Percentiles rank a stretch among this genome's conserved stretches.
These are phyloP conservation scores for Microbotryum silenes-acaulis DNA, from an alignment of 1,284 basidiomycete species.

Conservation along the genomic window DNA sequence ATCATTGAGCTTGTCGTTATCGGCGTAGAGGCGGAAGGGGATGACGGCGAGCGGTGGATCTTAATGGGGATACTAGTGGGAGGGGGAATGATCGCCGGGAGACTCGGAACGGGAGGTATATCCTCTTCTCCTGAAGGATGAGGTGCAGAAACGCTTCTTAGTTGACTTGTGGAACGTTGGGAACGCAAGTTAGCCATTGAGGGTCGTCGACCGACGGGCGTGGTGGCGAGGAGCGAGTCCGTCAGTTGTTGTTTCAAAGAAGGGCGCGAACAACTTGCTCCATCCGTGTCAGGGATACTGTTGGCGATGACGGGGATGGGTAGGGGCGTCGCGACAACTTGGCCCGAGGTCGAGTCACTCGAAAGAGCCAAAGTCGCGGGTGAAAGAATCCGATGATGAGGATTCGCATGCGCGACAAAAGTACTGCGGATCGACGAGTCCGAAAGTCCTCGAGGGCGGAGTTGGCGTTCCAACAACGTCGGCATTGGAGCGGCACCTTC, in stretches of 20 bases:
- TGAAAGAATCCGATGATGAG: conserved; percentile 26
- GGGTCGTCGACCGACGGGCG: neutral
- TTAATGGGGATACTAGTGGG: neutral
- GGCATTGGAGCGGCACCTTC: conserved; percentile 42
- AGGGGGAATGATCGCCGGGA: neutral
- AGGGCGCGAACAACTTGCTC: neutral
- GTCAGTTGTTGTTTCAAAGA: neutral
- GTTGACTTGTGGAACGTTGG: neutral
- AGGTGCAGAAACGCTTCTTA: neutral
- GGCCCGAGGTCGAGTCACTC: conserved; percentile 8
- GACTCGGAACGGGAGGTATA: neutral
- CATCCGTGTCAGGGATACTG: neutral
- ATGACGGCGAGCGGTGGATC: conserved; percentile 1
- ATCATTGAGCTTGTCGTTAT: neutral
- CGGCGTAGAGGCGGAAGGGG: neutral
- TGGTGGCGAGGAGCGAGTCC: neutral
- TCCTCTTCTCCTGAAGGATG: neutral
- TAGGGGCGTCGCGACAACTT: neutral
- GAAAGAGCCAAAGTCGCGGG: conserved; percentile 23
- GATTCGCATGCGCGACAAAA: conserved; percentile 48
- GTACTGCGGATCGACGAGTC: conserved; percentile 85
- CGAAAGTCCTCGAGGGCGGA: conserved; percentile 69
- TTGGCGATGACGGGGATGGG: neutral
- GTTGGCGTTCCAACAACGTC: conserved; percentile 52
- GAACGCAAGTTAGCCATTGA: neutral